A percentile compares a stretch with the other conserved stretches of the same genome.
Evolutionary conservation across 306 rosid species (phyloP).

Genomic region (Sphenostylis stenocarpa): DNA sequence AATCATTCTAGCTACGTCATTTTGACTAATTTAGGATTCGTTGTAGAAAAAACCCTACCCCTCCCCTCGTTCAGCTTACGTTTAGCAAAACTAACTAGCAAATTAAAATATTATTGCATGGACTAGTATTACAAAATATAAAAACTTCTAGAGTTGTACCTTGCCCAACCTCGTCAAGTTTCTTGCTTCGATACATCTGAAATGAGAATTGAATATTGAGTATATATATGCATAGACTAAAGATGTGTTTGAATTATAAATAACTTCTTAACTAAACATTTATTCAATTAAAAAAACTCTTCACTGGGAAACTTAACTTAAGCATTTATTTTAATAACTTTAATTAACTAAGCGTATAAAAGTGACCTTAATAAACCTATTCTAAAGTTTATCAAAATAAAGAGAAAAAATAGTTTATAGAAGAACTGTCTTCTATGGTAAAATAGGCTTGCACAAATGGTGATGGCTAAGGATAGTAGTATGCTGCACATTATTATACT

Average conservation of each 20-base stretch:
- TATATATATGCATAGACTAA: neutral
- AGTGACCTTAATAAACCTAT: neutral
- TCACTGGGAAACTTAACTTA: neutral
- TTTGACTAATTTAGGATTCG: neutral
- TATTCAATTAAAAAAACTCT: neutral
- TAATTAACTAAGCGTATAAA: neutral
- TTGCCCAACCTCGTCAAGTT: slow-evolving; percentile 83
- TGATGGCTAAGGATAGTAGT: neutral
- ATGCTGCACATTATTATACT: neutral
- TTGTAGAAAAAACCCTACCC: neutral
- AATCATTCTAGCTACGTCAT: neutral
- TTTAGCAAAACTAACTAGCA: neutral
- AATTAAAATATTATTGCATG: neutral
- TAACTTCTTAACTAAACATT: neutral
- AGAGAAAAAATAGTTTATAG: neutral
- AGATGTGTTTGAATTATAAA: neutral
- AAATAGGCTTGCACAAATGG: neutral
- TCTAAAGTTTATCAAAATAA: neutral
- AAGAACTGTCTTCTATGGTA: neutral
- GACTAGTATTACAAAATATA: neutral
- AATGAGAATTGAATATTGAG: neutral
- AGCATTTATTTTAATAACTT: neutral
- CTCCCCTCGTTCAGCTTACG: neutral
- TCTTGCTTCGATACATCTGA: slow-evolving; percentile 95
- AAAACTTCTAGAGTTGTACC: slow-evolving; percentile 38